Percentiles rank a stretch among this genome's conserved stretches.
Conservation (phyloP, 192 early-diverging fungal genomes). For the Coemansia sp. region DNA sequence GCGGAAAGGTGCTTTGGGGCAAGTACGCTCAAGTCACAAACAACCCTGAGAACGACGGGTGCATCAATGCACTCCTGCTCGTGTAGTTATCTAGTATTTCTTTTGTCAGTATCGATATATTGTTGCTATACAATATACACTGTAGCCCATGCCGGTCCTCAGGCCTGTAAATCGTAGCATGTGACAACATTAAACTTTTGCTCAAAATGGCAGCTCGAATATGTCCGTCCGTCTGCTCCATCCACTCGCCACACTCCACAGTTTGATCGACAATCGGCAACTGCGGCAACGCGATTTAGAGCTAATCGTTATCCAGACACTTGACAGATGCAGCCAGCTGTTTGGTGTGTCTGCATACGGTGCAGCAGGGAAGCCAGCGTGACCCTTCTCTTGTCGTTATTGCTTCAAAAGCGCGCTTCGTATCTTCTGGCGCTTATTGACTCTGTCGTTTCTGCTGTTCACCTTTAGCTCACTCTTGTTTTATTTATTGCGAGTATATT, state of each 20-base stretch:
- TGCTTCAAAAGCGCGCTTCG: neutral
- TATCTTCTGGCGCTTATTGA: neutral
- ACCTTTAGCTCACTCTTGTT: neutral
- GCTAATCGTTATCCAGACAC: neutral
- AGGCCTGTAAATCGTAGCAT: too few species aligned
- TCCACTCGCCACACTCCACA: neutral
- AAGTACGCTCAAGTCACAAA: slow-evolving; percentile 95
- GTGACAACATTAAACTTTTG: too few species aligned
- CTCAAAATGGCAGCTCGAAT: too few species aligned
- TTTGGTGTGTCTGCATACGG: neutral
- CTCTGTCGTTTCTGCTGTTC: neutral
- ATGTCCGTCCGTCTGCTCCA: too few species aligned
- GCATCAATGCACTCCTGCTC: slow-evolving; percentile 89
- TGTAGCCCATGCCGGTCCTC: neutral
- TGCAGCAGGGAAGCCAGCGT: neutral
- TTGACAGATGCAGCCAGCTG: neutral
- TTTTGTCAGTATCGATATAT: slow-evolving; percentile 1
- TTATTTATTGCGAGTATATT: neutral
- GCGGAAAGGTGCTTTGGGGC: slow-evolving; percentile 99
- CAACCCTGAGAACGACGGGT: slow-evolving; percentile 98
- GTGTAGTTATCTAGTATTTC: slow-evolving; percentile 58
- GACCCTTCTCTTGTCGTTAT: neutral
- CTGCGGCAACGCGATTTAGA: neutral
- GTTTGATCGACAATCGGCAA: slow-evolving; percentile 2
- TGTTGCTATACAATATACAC: neutral